Evolutionary conservation across 2,329 filamentous ascomycete species (phyloP), one percentile per base, ranked within the genome.

Genomic region (Pseudocercospora fuligena): DNA sequence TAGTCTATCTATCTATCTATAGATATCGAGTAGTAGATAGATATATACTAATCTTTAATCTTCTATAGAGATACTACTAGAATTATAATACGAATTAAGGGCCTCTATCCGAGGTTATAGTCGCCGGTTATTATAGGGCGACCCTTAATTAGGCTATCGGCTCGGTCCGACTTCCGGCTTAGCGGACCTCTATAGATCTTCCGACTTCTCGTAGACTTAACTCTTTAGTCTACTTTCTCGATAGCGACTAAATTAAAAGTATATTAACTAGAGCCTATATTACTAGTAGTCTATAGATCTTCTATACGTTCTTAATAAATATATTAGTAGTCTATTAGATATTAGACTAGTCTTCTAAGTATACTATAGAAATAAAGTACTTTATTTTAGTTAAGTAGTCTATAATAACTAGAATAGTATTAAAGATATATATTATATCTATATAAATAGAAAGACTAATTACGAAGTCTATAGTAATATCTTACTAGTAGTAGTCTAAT

Each of bases 211-310:
- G n/a, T n/a, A n/a, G n/a, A n/a, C n/a, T n/a, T n/a, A n/a, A n/a
- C n/a, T n/a, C n/a, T n/a, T n/a, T n/a, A n/a, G n/a, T n/a, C n/a
- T n/a, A n/a, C n/a, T n/a, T n/a, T n/a, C n/a, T n/a, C n/a, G n/a
- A n/a, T n/a, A n/a, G n/a, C n/a, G n/a, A n/a, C n/a, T n/a, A n/a
- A n/a, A n/a, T n/a, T n/a, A n/a, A n/a, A n/a, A n/a, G n/a, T n/a
- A n/a, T n/a, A n/a, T n/a, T n/a, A n/a, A n/a, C n/a, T n/a, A n/a
- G n/a, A n/a, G n/a, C n/a, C n/a, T n/a, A n/a, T n/a, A n/a, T n/a
- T n/a, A n/a, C n/a, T n/a, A n/a, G 25, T 57, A 57, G 19, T 9
- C 53, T 57, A 57, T 57, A 57, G n/a, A 57, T 21, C 25, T 57
- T 57, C 25, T 31, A 57, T 9, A 57, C n/a, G n/a, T 57, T 27